Percentiles rank a stretch among this genome's conserved stretches.
These are phyloP conservation scores for Eucalyptus curtisii DNA, from an alignment of 345 rosid genomes.

Conservation along the genomic window DNA sequence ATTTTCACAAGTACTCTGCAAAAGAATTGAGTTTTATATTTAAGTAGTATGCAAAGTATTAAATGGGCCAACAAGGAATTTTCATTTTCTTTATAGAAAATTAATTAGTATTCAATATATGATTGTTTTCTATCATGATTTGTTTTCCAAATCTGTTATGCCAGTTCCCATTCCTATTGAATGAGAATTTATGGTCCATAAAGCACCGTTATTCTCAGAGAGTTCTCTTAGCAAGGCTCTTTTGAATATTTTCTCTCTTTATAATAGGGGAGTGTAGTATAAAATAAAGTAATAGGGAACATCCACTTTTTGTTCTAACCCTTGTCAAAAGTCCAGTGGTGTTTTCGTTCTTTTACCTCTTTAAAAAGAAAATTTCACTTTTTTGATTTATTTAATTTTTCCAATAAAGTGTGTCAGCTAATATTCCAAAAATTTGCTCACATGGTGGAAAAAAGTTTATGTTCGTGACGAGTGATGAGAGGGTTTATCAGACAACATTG, in stretches of 20 bases:
- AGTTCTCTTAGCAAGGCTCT: too few relatives aligned
- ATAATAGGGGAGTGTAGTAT: neutral
- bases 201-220: too few relatives aligned
- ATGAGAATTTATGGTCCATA: too few relatives aligned
- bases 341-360: neutral
- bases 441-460: neutral
- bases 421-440: neutral
- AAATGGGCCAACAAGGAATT: too few relatives aligned
- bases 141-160: too few relatives aligned
- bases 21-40: too few relatives aligned
- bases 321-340: neutral
- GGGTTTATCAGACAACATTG: neutral
- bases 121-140: too few relatives aligned
- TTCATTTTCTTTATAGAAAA: too few relatives aligned
- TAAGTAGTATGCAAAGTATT: too few relatives aligned
- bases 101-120: too few relatives aligned
- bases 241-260: neutral
- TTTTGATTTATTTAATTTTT: neutral
- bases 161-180: too few relatives aligned
- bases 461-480: neutral
- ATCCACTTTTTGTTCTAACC: neutral
- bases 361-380: neutral
- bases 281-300: neutral
- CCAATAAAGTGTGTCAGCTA: neutral
- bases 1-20: too few relatives aligned